These are phyloP conservation scores for Begonia peltatifolia DNA, from an alignment of 306 rosid species.

Conservation along the genomic window DNA sequence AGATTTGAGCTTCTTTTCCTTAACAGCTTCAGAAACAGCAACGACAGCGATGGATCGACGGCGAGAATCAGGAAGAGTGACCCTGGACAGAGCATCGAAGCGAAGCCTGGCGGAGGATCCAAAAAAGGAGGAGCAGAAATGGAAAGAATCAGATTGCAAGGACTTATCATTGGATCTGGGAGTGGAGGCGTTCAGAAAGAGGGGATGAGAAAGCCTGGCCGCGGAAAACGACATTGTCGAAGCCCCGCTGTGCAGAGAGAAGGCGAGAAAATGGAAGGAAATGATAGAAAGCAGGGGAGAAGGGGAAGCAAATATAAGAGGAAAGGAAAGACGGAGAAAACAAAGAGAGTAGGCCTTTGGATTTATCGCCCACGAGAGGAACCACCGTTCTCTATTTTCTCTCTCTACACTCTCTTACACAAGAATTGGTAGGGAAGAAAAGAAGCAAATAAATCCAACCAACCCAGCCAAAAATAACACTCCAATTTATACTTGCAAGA, in stretches of 20 bases:
- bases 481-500: no score
- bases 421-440: no score
- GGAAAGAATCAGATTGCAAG: constrained; percentile 23
- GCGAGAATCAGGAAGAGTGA: constrained; percentile 12
- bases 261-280: background rate
- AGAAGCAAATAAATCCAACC: no score
- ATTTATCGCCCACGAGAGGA: constrained; percentile 28
- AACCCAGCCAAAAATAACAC: no score
- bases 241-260: background rate
- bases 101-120: constrained; percentile 63
- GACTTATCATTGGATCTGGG: constrained; percentile 73
- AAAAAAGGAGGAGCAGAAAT: constrained; percentile 31
- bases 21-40: constrained; percentile 52
- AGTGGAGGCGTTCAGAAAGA: constrained; percentile 27
- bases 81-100: constrained; percentile 15
- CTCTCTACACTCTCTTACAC: no score
- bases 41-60: constrained; percentile 34
- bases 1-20: constrained; percentile 36
- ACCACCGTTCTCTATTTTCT: no score
- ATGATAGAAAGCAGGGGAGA: constrained; percentile 6
- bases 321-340: constrained; percentile 45
- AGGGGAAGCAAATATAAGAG: constrained; percentile 6
- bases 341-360: constrained; percentile 39
- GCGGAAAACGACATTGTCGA: constrained; percentile 55
- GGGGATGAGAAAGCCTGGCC: constrained; percentile 38